phyloP scores from a whole-genome alignment of 75 land plant genomes.

The Sequoia sempervirens region DNA sequence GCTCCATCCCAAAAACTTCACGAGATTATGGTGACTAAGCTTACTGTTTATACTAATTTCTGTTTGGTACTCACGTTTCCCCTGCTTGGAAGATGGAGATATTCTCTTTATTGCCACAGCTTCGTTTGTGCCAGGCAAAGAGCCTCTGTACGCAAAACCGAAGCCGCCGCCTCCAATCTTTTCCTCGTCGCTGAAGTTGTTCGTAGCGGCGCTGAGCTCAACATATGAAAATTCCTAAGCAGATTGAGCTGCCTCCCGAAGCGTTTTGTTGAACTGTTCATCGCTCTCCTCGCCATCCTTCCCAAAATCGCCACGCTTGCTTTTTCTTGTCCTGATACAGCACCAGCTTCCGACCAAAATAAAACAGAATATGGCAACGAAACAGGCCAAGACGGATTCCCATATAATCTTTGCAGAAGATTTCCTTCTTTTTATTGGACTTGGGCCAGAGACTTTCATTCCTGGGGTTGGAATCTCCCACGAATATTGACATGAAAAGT shows the following conservation, averaged over 20 bases:
- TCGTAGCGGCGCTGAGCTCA: slow-evolving; percentile 29
- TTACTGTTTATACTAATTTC: too few species aligned
- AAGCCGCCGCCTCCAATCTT: slow-evolving; percentile 15
- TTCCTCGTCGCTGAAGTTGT: background rate
- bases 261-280: background rate
- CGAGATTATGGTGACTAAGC: too few species aligned
- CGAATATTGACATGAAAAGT: too few species aligned
- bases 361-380: too few species aligned
- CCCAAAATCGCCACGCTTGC: background rate
- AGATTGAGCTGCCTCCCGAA: background rate
- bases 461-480: slow-evolving; percentile 11
- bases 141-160: slow-evolving; percentile 32
- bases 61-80: too few species aligned
- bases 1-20: too few species aligned
- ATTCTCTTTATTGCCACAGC: too few species aligned
- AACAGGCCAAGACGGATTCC: too few species aligned
- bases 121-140: slow-evolving; percentile 6
- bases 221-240: slow-evolving; percentile 31
- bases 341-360: too few species aligned
- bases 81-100: too few species aligned
- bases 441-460: background rate
- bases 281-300: background rate
- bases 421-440: background rate
- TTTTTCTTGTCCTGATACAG: background rate
- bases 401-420: too few species aligned